phyloP scores from a whole-genome alignment of 345 rosid species.

The Dipteronia sinensis region DNA sequence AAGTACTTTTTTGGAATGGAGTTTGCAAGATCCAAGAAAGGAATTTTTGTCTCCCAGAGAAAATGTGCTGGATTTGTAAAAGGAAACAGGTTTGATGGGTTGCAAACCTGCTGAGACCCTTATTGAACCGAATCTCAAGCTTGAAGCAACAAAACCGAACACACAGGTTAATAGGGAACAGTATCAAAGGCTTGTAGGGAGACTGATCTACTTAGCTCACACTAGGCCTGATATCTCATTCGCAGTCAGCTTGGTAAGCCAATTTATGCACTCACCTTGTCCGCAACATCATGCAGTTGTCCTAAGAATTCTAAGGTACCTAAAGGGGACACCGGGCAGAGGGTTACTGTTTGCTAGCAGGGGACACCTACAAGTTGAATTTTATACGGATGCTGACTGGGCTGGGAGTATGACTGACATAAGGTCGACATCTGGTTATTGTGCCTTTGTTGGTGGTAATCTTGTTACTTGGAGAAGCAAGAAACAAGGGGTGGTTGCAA shows the following conservation, averaged over 20 bases:
- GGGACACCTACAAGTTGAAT: background rate
- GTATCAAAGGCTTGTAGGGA: background rate
- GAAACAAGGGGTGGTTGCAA: background rate
- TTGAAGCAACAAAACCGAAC: background rate
- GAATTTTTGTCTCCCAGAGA: background rate
- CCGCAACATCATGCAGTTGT: background rate
- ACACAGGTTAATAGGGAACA: background rate
- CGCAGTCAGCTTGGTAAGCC: background rate
- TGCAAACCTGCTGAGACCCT: background rate
- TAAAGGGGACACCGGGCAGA: background rate
- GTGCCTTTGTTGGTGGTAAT: slow-evolving; percentile 3
- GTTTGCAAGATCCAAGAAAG: background rate
- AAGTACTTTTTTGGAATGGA: background rate
- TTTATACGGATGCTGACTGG: background rate
- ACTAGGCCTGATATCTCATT: background rate
- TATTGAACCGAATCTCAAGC: background rate
- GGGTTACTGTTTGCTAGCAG: background rate
- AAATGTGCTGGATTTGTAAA: background rate
- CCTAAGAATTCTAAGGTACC: background rate
- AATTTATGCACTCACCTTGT: background rate
- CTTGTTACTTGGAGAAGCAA: slow-evolving; percentile 5
- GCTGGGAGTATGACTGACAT: background rate
- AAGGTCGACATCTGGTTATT: background rate
- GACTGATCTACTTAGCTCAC: background rate
- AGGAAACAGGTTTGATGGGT: background rate